Evolutionary conservation across 1,139 yeast genomes (phyloP).

Genomic region (Pichia sp.): DNA sequence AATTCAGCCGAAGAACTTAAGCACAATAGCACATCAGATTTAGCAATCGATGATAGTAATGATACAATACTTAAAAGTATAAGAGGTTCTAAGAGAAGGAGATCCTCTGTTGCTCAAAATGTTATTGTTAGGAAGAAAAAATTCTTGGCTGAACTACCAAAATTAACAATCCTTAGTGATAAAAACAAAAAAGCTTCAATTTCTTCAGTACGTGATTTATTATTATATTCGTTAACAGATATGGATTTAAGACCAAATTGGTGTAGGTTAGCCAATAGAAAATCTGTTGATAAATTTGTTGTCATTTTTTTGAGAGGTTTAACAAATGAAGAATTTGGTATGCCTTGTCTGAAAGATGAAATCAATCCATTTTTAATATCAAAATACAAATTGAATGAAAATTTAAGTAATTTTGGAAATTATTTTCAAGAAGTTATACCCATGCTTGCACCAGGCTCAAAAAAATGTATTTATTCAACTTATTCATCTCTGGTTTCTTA

Average conservation of each 20-base stretch:
- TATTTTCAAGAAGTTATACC: slow-evolving; percentile 40
- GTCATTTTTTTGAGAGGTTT: slow-evolving; percentile 66
- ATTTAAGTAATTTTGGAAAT: slow-evolving; percentile 35
- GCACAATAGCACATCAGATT: neutral
- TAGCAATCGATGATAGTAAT: slow-evolving; percentile 10
- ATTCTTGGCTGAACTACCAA: slow-evolving; percentile 29
- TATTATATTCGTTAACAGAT: slow-evolving; percentile 42
- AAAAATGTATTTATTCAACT: slow-evolving; percentile 50
- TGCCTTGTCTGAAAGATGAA: slow-evolving; percentile 10
- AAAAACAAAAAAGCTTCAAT: slow-evolving; percentile 32
- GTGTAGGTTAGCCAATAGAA: slow-evolving; percentile 39
- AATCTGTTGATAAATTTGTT: slow-evolving; percentile 45
- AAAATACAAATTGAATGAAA: slow-evolving; percentile 22
- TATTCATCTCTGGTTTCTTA: slow-evolving; percentile 47
- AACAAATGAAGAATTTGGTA: slow-evolving; percentile 39
- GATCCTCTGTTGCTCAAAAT: slow-evolving; percentile 35
- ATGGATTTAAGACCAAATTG: slow-evolving; percentile 37
- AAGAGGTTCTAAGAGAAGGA: slow-evolving; percentile 34
- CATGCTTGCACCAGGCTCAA: slow-evolving; percentile 55
- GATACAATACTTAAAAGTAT: neutral
- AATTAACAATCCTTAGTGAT: slow-evolving; percentile 16
- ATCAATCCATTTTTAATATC: slow-evolving; percentile 14
- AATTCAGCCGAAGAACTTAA: neutral
- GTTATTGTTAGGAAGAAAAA: slow-evolving; percentile 31
- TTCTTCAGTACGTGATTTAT: slow-evolving; percentile 46